Percentiles rank a stretch among this genome's conserved stretches.
Evolutionary conservation across 352 stramenopile genomes (phyloP).

Genomic region (Phytopythium helicoides): DNA sequence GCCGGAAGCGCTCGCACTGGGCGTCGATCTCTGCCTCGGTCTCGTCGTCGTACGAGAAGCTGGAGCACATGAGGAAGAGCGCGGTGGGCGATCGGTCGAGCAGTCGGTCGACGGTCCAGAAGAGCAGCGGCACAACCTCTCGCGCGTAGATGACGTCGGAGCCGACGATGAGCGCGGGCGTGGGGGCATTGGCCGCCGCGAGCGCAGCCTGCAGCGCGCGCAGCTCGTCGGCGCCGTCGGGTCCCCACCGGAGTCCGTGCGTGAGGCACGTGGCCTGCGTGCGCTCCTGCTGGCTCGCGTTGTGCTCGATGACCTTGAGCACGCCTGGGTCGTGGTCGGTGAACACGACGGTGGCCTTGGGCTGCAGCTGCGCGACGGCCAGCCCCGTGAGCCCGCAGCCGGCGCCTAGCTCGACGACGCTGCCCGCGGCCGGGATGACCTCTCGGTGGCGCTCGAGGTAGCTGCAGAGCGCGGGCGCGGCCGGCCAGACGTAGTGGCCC

Average conservation of each 20-base stretch:
- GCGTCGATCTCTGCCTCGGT: slow-evolving; percentile 67
- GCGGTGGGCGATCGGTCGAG: slow-evolving; percentile 13
- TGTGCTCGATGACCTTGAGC: slow-evolving; percentile 79
- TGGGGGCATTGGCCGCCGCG: slow-evolving; percentile 4
- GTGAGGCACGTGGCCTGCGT: slow-evolving; percentile 57
- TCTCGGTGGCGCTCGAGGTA: slow-evolving; percentile 52
- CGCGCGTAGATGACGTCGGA: slow-evolving; percentile 77
- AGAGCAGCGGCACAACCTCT: slow-evolving; percentile 64
- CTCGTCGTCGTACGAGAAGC: slow-evolving; percentile 66
- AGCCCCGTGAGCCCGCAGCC: slow-evolving; percentile 66
- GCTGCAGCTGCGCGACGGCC: slow-evolving; percentile 56
- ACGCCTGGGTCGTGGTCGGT: slow-evolving; percentile 82
- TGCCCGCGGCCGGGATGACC: slow-evolving; percentile 39
- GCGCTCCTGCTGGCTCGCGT: slow-evolving; percentile 53
- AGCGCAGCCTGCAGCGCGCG: slow-evolving; percentile 31
- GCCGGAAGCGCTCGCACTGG: slow-evolving; percentile 42
- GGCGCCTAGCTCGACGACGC: slow-evolving; percentile 67
- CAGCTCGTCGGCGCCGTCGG: slow-evolving; percentile 56
- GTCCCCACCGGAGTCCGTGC: slow-evolving; percentile 62
- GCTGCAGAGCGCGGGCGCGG: slow-evolving; percentile 59
- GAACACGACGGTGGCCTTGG: slow-evolving; percentile 64
- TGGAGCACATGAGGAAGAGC: slow-evolving; percentile 77
- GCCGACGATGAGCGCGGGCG: slow-evolving; percentile 60
- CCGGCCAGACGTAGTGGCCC: slow-evolving; percentile 68
- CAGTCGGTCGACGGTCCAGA: slow-evolving; percentile 73